Evolutionary conservation across 1,284 basidiomycete species (phyloP).

Genomic region (Fomitiporia mediterranea): DNA sequence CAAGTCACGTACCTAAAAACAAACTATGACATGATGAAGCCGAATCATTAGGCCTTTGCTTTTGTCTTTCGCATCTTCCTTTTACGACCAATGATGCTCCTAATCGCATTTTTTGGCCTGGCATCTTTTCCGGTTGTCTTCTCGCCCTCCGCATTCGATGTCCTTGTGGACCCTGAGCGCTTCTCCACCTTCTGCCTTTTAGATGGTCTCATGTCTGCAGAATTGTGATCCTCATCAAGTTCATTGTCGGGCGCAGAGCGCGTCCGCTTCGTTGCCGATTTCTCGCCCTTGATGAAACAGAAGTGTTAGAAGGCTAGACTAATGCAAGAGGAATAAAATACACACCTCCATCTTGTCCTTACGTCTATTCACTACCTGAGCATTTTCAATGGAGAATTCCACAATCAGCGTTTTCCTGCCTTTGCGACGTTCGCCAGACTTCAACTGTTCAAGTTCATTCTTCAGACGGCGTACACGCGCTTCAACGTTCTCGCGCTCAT

Average conservation of each 20-base stretch:
- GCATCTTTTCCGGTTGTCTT: not conserved
- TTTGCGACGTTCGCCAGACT: constrained; percentile 36
- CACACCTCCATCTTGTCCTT: constrained; percentile 31
- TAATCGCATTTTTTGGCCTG: constrained; percentile 16
- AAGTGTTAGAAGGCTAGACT: not conserved
- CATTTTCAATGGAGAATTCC: constrained; percentile 93
- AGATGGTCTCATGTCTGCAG: constrained; percentile 11
- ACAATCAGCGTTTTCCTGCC: constrained; percentile 69
- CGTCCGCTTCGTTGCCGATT: constrained; percentile 1
- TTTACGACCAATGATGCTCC: constrained; percentile 26
- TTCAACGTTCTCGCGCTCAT: constrained; percentile 38
- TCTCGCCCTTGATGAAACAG: not conserved
- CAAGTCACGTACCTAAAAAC: not conserved
- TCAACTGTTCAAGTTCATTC: constrained; percentile 52
- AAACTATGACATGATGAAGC: not conserved
- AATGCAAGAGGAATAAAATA: not conserved
- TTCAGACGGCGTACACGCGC: constrained; percentile 53
- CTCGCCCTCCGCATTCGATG: no score
- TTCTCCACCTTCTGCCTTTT: constrained; percentile 16
- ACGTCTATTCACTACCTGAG: constrained; percentile 77
- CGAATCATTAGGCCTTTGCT: constrained; percentile 9
- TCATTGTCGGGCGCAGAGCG: constrained; percentile 5
- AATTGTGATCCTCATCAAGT: constrained; percentile 15
- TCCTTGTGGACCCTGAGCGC: not conserved
- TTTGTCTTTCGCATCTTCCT: constrained; percentile 24